phyloP scores from a whole-genome alignment of 2,329 filamentous ascomycete species.

The Talaromyces sp. region DNA sequence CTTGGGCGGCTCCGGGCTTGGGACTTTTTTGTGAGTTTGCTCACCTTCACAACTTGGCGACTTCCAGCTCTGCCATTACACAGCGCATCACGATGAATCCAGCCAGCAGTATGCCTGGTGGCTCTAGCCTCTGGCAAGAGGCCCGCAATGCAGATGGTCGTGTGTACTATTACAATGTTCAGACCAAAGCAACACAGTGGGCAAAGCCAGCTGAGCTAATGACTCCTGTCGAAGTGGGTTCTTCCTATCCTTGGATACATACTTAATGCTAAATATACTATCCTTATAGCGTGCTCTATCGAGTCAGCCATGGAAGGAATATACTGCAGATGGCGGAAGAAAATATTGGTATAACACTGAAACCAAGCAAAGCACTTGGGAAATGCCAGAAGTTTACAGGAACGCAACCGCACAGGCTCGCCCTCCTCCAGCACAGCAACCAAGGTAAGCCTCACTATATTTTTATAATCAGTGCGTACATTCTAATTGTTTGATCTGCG shows the following conservation, averaged over 20 bases:
- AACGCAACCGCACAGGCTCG: conserved; percentile 60
- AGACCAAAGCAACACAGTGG: conserved; percentile 89
- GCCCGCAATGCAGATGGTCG: conserved; percentile 75
- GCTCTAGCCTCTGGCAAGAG: conserved; percentile 67
- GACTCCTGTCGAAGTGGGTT: conserved; percentile 68
- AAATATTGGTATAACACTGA: conserved; percentile 96
- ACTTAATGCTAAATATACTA: neutral
- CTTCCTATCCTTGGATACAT: conserved; percentile 3
- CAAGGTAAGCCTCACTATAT: conserved; percentile 38
- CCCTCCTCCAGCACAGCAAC: conserved; percentile 39
- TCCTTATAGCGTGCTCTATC: conserved; percentile 64
- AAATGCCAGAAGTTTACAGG: conserved; percentile 81
- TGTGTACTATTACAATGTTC: conserved; percentile 83
- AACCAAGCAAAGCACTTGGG: conserved; percentile 89
- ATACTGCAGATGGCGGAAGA: conserved; percentile 75
- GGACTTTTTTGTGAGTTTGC: conserved; percentile 1
- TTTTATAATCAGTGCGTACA: neutral
- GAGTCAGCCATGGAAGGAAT: conserved; percentile 88
- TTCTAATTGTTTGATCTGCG: conserved; percentile 34
- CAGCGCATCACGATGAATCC: conserved; percentile 26
- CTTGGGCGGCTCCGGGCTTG: neutral
- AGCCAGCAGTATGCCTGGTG: conserved; percentile 57
- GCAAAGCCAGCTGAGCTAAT: conserved; percentile 87
- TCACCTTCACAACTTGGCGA: neutral
- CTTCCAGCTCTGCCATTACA: neutral